Base-by-base conservation (phyloP, 2,329 filamentous ascomycete genomes). In the Tolypocladium sp. region DNA sequence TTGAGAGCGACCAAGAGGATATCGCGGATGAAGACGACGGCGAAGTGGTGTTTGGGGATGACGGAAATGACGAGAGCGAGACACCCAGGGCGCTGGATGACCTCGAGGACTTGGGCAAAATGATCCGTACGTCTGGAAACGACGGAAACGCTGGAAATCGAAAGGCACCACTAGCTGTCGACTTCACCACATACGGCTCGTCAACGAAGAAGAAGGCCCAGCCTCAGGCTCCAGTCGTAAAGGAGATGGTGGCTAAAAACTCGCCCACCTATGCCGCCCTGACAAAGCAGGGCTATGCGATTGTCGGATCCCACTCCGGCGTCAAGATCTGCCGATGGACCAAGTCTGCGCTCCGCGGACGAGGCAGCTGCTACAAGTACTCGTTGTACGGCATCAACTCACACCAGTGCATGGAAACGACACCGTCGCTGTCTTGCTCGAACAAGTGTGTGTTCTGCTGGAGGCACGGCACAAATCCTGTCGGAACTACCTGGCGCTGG, bases 381-480 rank as follows among this genome's bases (percentile, higher is more conserved):
- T 96, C 91, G 0, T 96, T 99, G 73, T 99, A 99, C 73, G 93
- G 93, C 55, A 99, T 99, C 73, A 85, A 89, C 64, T 97, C 92
- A 0, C 94, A 99, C 70, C 88, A 96, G 62, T 99, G 93, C 74
- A 99, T 99, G 94, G 93, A 99, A 75, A 93, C 93, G 2, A 97
- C 93, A 0, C 93, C 93, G 0, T 96, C 92, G 0, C 83, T 99
- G 4, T 96, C 91, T 12, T 99, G 93, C 80, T 94, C 89, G 63
- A 97, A 97, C 78, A 97, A 99, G 73, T 97, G 94, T 73, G 91
- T 99, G 64, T 99, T 97, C 74, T 99, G 93, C 81, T 99, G 93
- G 94, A 87, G 94, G 8, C 94, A 97, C 70, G 94, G 93, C 57
- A 97, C 94, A 0, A 99, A 97, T 71, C 93, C 93, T 0, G 94